Conservation (phyloP, 352 stramenopile species). For the Aphanomyces invadans region DNA sequence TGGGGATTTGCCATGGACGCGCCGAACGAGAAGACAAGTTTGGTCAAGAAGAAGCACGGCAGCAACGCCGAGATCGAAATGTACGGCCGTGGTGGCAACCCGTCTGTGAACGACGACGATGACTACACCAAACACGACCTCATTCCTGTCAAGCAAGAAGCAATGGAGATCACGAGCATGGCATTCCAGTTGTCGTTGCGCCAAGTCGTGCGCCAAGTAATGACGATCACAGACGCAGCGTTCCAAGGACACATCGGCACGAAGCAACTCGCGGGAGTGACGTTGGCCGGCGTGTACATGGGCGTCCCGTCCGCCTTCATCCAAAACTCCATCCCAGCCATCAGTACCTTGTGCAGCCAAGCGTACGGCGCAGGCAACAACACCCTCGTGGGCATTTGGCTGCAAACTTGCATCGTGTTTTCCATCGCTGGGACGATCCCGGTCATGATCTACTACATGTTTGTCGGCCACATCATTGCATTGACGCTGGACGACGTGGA, state of each 20-base stretch:
- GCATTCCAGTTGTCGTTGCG: constrained; percentile 36
- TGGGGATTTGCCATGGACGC: neutral
- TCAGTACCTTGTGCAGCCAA: constrained; percentile 46
- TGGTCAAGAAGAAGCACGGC: constrained; percentile 5
- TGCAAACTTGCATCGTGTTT: constrained; percentile 41
- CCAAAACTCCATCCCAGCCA: constrained; percentile 38
- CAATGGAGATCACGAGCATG: constrained; percentile 36
- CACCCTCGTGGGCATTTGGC: constrained; percentile 41
- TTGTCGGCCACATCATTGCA: constrained; percentile 35
- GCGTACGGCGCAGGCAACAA: constrained; percentile 45
- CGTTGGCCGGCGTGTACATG: constrained; percentile 39
- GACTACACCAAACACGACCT: neutral
- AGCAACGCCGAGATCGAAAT: constrained; percentile 15
- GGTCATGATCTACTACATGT: constrained; percentile 40
- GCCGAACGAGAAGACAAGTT: constrained; percentile 15
- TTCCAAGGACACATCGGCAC: constrained; percentile 41
- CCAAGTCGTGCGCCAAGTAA: constrained; percentile 38
- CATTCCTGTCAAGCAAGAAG: constrained; percentile 27
- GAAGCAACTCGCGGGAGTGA: constrained; percentile 37
- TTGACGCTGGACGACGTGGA: constrained; percentile 38
- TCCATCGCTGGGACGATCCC: constrained; percentile 33
- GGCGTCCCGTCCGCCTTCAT: constrained; percentile 40
- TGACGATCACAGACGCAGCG: constrained; percentile 39
- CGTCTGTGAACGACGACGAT: neutral
- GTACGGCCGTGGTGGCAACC: neutral